These are phyloP conservation scores for Gossypium gossypioides DNA, from an alignment of 441 rosid genomes.

Conservation along the genomic window DNA sequence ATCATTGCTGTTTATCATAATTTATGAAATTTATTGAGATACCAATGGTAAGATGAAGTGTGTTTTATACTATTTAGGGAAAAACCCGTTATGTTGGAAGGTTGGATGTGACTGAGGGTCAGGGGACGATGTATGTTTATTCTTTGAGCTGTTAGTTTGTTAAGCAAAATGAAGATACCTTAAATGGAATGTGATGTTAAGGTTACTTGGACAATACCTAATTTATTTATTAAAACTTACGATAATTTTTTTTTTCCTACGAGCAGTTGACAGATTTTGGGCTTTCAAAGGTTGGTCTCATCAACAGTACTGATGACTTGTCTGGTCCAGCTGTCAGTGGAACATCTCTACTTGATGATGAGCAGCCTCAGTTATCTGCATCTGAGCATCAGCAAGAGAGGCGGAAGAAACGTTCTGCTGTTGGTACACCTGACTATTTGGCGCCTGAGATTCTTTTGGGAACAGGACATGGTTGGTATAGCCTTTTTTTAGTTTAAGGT, in stretches of 20 bases:
- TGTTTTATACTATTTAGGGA: not conserved
- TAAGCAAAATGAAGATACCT: not conserved
- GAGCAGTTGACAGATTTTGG: constrained; percentile 98
- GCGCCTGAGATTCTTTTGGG: constrained; percentile 77
- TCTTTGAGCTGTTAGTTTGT: not conserved
- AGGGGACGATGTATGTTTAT: not conserved
- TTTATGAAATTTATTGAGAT: not conserved
- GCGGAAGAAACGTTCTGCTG: constrained; percentile 95
- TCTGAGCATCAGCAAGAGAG: constrained; percentile 67
- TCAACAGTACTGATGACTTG: constrained; percentile 96
- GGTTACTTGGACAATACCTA: not conserved
- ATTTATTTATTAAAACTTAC: constrained; percentile 11
- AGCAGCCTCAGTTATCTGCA: constrained; percentile 50
- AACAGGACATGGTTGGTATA: constrained; percentile 93
- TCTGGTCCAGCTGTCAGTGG: constrained; percentile 86
- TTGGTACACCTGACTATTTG: constrained; percentile 56
- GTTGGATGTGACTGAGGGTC: not conserved
- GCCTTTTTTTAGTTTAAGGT: constrained; percentile 23
- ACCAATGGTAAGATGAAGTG: not conserved
- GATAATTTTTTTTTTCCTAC: constrained; percentile 8
- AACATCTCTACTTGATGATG: constrained; percentile 78
- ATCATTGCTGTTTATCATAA: not conserved
- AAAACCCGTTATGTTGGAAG: not conserved
- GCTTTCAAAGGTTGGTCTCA: constrained; percentile 98
- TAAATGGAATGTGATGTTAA: not conserved